phyloP scores from a whole-genome alignment of 306 rosid species.

The Quercus dentata region DNA sequence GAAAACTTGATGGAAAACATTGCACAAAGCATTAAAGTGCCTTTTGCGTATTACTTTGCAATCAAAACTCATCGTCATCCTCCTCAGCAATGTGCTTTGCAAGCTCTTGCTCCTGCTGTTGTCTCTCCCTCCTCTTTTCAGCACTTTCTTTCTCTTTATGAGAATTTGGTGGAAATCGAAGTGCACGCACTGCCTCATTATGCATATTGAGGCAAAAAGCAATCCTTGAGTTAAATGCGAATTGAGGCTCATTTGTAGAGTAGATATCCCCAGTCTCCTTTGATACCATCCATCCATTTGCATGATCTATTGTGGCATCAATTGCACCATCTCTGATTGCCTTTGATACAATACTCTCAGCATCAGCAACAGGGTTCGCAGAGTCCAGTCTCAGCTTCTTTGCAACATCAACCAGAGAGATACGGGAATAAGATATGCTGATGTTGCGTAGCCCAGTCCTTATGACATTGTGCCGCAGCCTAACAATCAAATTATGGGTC shows the following conservation, averaged over 20 bases:
- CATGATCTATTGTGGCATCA: slow-evolving; percentile 76
- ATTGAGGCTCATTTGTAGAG: slow-evolving; percentile 90
- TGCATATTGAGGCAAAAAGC: slow-evolving; percentile 97
- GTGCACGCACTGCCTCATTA: slow-evolving; percentile 93
- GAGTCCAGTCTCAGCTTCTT: slow-evolving; percentile 88
- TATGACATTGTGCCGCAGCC: slow-evolving; percentile 93
- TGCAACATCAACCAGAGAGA: slow-evolving; percentile 87
- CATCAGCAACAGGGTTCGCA: slow-evolving; percentile 70
- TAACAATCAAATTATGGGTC: slow-evolving; percentile 90
- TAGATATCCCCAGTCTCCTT: slow-evolving; percentile 99
- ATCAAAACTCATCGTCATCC: slow-evolving; percentile 58
- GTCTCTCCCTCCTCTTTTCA: slow-evolving; percentile 62
- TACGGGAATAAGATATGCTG: slow-evolving; percentile 92
- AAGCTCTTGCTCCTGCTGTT: slow-evolving; percentile 62
- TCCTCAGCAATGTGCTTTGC: slow-evolving; percentile 66
- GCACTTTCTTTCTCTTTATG: slow-evolving; percentile 67
- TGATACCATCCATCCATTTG: slow-evolving; percentile 91
- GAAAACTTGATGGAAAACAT: not conserved
- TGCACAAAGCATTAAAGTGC: not conserved
- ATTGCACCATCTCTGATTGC: slow-evolving; percentile 91
- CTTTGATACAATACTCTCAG: slow-evolving; percentile 92
- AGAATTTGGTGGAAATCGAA: slow-evolving; percentile 58
- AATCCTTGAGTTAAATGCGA: slow-evolving; percentile 90
- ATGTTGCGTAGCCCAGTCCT: slow-evolving; percentile 96
- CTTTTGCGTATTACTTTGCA: slow-evolving; percentile 12